Base-by-base conservation (phyloP, 176 grass and related monocot genomes). In the Zea mays region DNA sequence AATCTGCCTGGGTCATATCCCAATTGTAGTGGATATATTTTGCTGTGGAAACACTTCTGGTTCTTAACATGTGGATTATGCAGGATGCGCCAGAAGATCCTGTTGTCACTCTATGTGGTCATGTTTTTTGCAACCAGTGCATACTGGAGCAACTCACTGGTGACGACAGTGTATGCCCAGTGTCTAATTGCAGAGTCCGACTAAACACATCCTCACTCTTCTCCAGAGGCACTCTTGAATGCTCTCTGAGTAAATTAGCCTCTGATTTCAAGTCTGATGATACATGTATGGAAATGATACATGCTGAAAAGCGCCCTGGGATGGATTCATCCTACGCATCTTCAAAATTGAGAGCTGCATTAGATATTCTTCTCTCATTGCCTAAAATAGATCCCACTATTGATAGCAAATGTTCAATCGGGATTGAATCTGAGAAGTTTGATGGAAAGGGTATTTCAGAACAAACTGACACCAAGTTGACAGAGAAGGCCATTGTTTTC, bases 61-160 rank as follows among this genome's bases (percentile, higher is more conserved):
- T 77, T 80, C 78, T 17, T 76, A 57, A 75, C 63, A 3, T 35
- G 64, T 78, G 58, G 55, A 77, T 52, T 84, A 27, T 46, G 74
- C 76, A 99, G 96, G 96, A 99, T 61, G 90, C 96, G 8, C 96
- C 96, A 55, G 96, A 99, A 83, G 96, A 99, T 86, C 88, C 96
- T 71, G 90, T 96, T 61, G 90, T 99, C 83, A 93, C 96, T 34
- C 57, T 80, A 47, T 99, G 96, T 15, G 84, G 87, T 21, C 96
- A 99, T 85, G 96, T 96, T 71, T 99, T 99, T 51, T 99, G 96
- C 87, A 90, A 93, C 67, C 96, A 99, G 40, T 99, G 96, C 80
- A 89, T 99, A 75, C 86, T 82, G 37, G 96, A 95, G 71, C 92
- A 86, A 73, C 85, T 99, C 73, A 99, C 86, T 61, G 92, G 96